Evolutionary conservation across 108 stramenopile genomes (phyloP).

Genomic region (Fragilaria radians): DNA sequence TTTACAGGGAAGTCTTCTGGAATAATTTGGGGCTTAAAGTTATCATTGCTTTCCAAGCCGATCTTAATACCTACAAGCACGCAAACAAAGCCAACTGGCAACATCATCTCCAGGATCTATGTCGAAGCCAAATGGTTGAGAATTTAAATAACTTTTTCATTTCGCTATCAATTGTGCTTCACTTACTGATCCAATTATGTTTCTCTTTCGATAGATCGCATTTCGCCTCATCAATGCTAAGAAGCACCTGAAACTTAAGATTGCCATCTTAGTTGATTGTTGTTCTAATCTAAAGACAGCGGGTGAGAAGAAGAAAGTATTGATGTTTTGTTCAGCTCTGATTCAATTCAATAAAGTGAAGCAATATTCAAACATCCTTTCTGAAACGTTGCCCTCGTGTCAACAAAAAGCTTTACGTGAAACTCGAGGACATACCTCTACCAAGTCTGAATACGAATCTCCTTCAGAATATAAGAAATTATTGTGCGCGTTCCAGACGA

Average conservation of each 20-base stretch:
- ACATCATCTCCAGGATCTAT: slow-evolving; percentile 55
- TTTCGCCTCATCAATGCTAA: slow-evolving; percentile 71
- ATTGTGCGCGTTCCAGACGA: too few species aligned
- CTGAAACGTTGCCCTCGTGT: too few species aligned
- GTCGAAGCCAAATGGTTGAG: neutral
- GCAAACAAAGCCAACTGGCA: slow-evolving; percentile 56
- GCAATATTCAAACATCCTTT: too few species aligned
- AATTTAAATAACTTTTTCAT: neutral
- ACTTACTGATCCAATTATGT: slow-evolving; percentile 58
- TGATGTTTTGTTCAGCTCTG: too few species aligned
- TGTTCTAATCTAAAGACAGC: too few species aligned
- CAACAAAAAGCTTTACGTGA: too few species aligned
- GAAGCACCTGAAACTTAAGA: slow-evolving; percentile 13
- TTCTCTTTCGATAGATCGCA: slow-evolving; percentile 58
- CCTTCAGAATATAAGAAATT: too few species aligned
- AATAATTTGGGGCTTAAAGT: slow-evolving; percentile 29
- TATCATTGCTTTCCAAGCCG: slow-evolving; percentile 31
- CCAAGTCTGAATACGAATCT: too few species aligned
- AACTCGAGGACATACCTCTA: too few species aligned
- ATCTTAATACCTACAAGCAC: slow-evolving; percentile 58
- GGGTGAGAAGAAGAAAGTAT: too few species aligned
- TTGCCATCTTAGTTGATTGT: neutral
- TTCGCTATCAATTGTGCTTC: neutral
- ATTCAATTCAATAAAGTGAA: too few species aligned
- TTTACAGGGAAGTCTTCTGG: slow-evolving; percentile 38